Conservation (phyloP, 352 stramenopile genomes). For the Globisporangium nagaii region DNA sequence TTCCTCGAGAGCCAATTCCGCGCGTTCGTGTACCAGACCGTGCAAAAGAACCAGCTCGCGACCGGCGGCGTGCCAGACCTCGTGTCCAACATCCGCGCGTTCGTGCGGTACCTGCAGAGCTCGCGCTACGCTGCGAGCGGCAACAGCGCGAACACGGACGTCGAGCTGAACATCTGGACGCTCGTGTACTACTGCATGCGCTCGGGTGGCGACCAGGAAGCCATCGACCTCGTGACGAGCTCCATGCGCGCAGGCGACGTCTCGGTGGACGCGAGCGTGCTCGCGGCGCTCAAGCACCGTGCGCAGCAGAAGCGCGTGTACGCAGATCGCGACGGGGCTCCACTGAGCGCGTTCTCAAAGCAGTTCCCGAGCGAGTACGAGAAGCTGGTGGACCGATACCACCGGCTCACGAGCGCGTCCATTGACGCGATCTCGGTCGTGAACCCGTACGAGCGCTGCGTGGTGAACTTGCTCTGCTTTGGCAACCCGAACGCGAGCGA, state of each 20-base stretch:
- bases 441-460: slow-evolving; percentile 72
- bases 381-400: slow-evolving; percentile 58
- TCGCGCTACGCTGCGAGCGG: slow-evolving; percentile 44
- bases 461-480: slow-evolving; percentile 78
- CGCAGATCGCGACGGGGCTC: slow-evolving; percentile 24
- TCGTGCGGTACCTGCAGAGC: slow-evolving; percentile 72
- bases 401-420: slow-evolving; percentile 61
- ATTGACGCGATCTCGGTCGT: slow-evolving; percentile 68
- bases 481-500: slow-evolving; percentile 77
- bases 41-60: slow-evolving; percentile 67
- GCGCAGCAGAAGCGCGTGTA: slow-evolving; percentile 53
- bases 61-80: slow-evolving; percentile 67
- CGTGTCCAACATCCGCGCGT: slow-evolving; percentile 68
- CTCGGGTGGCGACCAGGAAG: slow-evolving; percentile 67
- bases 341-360: slow-evolving; percentile 54
- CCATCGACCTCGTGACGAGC: slow-evolving; percentile 45
- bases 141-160: slow-evolving; percentile 11
- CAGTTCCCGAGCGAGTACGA: slow-evolving; percentile 62
- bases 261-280: slow-evolving; percentile 48
- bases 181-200: slow-evolving; percentile 80
- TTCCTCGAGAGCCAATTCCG: slow-evolving; percentile 81
- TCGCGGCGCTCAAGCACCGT: slow-evolving; percentile 56
- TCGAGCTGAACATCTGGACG: slow-evolving; percentile 60
- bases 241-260: slow-evolving; percentile 34
- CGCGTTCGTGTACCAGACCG: slow-evolving; percentile 69